phyloP scores from a whole-genome alignment of 2,329 filamentous ascomycete genomes.

The Neofusicoccum ribis region DNA sequence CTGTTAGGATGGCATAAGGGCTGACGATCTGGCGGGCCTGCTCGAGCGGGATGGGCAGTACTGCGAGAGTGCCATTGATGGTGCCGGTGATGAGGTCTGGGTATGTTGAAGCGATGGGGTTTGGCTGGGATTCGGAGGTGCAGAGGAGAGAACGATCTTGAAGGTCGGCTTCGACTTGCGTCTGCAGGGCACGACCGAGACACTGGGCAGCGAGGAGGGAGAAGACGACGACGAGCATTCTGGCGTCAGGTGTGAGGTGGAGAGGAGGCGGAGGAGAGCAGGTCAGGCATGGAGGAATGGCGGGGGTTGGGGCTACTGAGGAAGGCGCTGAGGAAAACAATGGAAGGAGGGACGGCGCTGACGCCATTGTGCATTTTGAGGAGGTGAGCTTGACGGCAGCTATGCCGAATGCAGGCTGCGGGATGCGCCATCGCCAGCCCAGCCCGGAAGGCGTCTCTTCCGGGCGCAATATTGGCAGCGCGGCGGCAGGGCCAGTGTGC shows the following conservation, averaged over 20 bases:
- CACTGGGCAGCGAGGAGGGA: background rate
- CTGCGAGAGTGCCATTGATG: slow-evolving; percentile 54
- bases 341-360: background rate
- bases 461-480: too few species aligned
- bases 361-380: background rate
- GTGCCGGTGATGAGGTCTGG: slow-evolving; percentile 53
- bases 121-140: slow-evolving; percentile 40
- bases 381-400: background rate
- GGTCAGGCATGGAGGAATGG: background rate
- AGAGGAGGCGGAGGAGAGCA: background rate
- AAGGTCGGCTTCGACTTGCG: too few species aligned
- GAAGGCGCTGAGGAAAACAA: background rate
- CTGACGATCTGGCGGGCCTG: slow-evolving; percentile 53
- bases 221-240: background rate
- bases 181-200: background rate
- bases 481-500: too few species aligned
- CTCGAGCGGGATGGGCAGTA: slow-evolving; percentile 53
- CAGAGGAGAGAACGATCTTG: slow-evolving; percentile 22
- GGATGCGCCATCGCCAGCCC: too few species aligned
- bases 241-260: background rate
- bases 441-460: too few species aligned
- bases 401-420: background rate
- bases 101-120: slow-evolving; percentile 51
- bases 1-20: slow-evolving; percentile 51
- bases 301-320: too few species aligned